These are phyloP conservation scores for Backusella westeae DNA, from an alignment of 192 early-diverging fungal genomes.

Conservation along the genomic window DNA sequence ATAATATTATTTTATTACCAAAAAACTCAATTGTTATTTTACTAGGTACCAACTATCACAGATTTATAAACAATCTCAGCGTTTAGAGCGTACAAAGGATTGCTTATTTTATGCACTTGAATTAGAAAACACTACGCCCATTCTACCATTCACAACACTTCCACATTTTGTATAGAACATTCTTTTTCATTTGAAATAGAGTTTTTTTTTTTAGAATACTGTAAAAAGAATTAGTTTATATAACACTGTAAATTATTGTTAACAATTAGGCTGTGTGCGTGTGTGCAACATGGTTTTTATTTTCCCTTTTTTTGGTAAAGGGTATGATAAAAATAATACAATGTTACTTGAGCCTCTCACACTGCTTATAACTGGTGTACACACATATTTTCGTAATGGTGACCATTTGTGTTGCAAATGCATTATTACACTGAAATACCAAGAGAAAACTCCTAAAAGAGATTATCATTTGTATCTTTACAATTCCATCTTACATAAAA, in stretches of 20 bases:
- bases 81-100: slow-evolving; percentile 46
- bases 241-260: neutral
- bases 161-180: slow-evolving; percentile 33
- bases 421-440: neutral
- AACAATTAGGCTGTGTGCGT: neutral
- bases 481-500: too few relatives aligned
- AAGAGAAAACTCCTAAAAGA: neutral
- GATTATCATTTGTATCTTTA: neutral
- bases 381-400: neutral
- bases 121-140: slow-evolving; percentile 50
- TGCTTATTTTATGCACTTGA: slow-evolving; percentile 61
- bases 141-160: slow-evolving; percentile 43
- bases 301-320: neutral
- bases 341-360: neutral
- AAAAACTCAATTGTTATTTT: neutral
- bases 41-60: slow-evolving; percentile 46
- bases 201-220: neutral
- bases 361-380: neutral
- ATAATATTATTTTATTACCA: neutral
- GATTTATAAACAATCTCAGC: slow-evolving; percentile 40
- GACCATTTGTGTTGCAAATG: neutral
- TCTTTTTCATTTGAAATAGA: neutral
- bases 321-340: neutral
- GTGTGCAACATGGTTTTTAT: neutral
- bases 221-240: neutral